Conservation (phyloP, 352 stramenopile genomes). For the Phytophthora nicotianae region DNA sequence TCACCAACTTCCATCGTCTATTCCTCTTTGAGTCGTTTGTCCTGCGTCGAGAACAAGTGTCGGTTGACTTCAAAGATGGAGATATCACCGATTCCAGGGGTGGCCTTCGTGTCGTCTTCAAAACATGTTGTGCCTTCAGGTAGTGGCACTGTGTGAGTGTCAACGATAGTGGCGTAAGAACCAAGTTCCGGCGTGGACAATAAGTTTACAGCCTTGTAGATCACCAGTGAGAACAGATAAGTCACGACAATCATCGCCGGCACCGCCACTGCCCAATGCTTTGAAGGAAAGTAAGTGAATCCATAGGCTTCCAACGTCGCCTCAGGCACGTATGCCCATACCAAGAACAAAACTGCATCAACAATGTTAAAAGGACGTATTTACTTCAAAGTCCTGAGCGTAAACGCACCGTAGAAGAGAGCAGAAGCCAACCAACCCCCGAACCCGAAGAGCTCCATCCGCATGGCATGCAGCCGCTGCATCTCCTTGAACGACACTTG, state of each 20-base stretch:
- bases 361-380: neutral
- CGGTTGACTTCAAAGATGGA: constrained; percentile 75
- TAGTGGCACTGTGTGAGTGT: constrained; percentile 71
- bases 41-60: constrained; percentile 47
- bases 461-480: constrained; percentile 79
- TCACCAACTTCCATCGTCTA: constrained; percentile 7
- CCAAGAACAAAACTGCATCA: constrained; percentile 75
- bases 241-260: constrained; percentile 83
- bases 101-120: constrained; percentile 55
- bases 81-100: constrained; percentile 79
- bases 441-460: constrained; percentile 89
- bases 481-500: constrained; percentile 81
- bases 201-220: constrained; percentile 89
- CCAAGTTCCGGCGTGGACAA: constrained; percentile 66
- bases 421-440: constrained; percentile 83
- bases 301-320: constrained; percentile 75
- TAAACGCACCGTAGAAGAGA: constrained; percentile 67
- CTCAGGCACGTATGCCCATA: constrained; percentile 90
- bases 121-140: constrained; percentile 46
- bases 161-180: constrained; percentile 84
- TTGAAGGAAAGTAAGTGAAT: constrained; percentile 89
- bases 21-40: constrained; percentile 31
- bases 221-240: constrained; percentile 80
- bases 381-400: neutral
- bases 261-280: constrained; percentile 90